These are phyloP conservation scores for Polyporus arcularius DNA, from an alignment of 768 basidiomycete species.

Conservation along the genomic window DNA sequence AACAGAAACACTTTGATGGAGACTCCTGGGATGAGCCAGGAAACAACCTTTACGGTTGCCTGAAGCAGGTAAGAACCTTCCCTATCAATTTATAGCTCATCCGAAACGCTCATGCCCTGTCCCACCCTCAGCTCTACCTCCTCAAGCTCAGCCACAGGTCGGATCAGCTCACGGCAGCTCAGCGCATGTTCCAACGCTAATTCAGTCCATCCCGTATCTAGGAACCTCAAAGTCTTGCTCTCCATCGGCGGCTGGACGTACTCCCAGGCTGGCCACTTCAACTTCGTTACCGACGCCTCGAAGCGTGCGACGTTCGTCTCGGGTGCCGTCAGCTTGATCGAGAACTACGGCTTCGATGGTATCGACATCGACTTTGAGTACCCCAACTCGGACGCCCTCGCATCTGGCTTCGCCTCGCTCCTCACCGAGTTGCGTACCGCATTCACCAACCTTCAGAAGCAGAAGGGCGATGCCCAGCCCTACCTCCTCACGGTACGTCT, in stretches of 20 bases:
- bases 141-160: conserved; percentile 59
- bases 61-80: conserved; percentile 62
- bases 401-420: conserved; percentile 67
- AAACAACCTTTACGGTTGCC: conserved; percentile 77
- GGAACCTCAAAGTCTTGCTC: conserved; percentile 52
- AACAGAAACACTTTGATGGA: conserved; percentile 67
- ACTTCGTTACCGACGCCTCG: conserved; percentile 54
- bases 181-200: not conserved
- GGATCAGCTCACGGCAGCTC: not conserved
- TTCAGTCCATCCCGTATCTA: conserved; percentile 5
- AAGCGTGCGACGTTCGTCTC: conserved; percentile 59
- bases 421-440: conserved; percentile 61
- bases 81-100: not conserved
- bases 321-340: conserved; percentile 61
- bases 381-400: conserved; percentile 57
- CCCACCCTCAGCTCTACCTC: conserved; percentile 40
- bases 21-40: conserved; percentile 77
- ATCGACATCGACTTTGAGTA: conserved; percentile 84
- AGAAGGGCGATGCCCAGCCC: conserved; percentile 61
- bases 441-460: conserved; percentile 55
- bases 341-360: conserved; percentile 83
- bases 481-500: conserved; percentile 54
- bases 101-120: not conserved
- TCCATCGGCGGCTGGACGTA: conserved; percentile 71
- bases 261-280: conserved; percentile 67